Evolutionary conservation across 2,329 filamentous ascomycete genomes (phyloP), one percentile per base, ranked within the genome.

Genomic region (Alternaria burnsii): DNA sequence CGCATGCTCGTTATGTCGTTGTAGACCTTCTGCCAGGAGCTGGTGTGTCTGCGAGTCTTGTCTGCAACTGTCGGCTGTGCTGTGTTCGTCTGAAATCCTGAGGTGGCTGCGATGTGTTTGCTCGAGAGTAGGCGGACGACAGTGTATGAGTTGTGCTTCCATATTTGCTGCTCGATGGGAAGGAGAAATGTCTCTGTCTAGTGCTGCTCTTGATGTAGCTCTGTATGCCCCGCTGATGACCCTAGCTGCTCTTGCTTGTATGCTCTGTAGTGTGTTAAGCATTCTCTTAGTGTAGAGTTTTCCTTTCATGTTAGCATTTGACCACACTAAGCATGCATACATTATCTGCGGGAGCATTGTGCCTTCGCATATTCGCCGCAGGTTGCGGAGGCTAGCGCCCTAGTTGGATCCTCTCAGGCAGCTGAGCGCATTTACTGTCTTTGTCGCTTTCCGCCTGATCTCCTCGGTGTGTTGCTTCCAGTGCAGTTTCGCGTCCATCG

Each of bases 301-400:
- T 57, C 46, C 66, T 59, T 53, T 67, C 20, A 52, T 56, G 30
- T 52, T 70, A 18, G 50, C 46, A 44, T 65, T 68, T 46, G 24
- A 59, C 73, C 59, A 78, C 42, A 69, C 66, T 20, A 66, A 71
- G 56, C 68, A 71, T 5, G 67, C 63, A 50, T 71, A 78, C 30
- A 77, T 66, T 30, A 79, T 66, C 59, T 76, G 66, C 5, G 66
- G 72, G 24, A 77, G 61, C 18, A 71, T 57, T 9, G 74, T 69
- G 42, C 62, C 73, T 63, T 70, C 42, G 52, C 76, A 77, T 38
- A 76, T 66, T 52, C 51, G 55, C 12, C 67, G 57, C 36, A 76
- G 20, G 43, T 71, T 36, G 10, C 52, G 26, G 9, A 67, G 54
- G 16, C 65, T 55, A 12, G 58, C 59, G 32, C 71, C 65, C 69